Conservation (phyloP, 2,329 filamentous ascomycete genomes). For the Aureobasidium leucospermi region DNA sequence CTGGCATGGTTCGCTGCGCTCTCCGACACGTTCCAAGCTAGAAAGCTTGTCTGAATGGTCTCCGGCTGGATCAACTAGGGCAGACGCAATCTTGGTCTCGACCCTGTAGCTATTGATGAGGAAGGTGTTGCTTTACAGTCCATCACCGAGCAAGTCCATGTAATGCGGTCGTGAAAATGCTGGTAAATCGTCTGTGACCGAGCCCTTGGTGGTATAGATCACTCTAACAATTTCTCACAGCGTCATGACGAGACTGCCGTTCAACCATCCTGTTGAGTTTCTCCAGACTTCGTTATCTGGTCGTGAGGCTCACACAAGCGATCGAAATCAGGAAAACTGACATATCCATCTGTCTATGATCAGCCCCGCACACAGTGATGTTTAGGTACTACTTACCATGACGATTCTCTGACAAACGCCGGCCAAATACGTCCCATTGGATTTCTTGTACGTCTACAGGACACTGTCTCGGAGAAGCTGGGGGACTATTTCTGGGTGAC, state of each 20-base stretch:
- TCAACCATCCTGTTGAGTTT: slow-evolving; percentile 3
- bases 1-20: background rate
- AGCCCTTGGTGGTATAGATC: background rate
- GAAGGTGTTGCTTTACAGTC: background rate
- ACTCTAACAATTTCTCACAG: background rate
- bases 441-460: slow-evolving; percentile 3
- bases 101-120: background rate
- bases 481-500: slow-evolving; percentile 8
- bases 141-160: background rate
- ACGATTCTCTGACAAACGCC: slow-evolving; percentile 8
- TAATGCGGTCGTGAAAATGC: background rate
- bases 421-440: slow-evolving; percentile 13
- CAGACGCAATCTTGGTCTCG: background rate
- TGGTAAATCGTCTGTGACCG: background rate
- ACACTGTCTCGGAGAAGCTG: slow-evolving; percentile 8
- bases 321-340: slow-evolving; percentile 16
- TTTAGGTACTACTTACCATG: background rate
- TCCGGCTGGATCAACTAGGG: background rate
- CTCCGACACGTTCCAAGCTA: background rate
- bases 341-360: slow-evolving; percentile 6
- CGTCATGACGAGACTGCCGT: background rate
- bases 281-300: background rate
- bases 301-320: slow-evolving; percentile 10
- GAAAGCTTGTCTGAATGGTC: background rate
- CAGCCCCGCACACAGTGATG: background rate